phyloP scores from a whole-genome alignment of 305 asterid species.

The Fraxinus sp. region DNA sequence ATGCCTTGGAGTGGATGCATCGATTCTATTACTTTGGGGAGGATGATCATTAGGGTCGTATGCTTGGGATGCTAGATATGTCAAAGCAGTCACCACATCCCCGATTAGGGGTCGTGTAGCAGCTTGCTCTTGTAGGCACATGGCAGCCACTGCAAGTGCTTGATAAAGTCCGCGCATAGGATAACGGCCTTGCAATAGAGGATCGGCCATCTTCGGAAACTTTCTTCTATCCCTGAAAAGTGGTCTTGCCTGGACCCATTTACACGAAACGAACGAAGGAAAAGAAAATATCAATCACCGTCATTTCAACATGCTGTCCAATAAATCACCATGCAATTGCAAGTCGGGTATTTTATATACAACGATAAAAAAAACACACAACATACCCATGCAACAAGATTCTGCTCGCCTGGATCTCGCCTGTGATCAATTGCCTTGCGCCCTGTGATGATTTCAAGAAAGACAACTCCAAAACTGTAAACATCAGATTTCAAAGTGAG shows the following conservation, averaged over 20 bases:
- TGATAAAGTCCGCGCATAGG: slow-evolving; percentile 90
- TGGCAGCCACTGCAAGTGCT: slow-evolving; percentile 93
- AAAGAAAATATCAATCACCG: background rate
- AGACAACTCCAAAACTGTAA: slow-evolving; percentile 90
- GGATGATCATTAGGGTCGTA: slow-evolving; percentile 59
- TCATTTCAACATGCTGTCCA: background rate
- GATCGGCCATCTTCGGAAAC: slow-evolving; percentile 91
- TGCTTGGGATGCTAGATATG: slow-evolving; percentile 79
- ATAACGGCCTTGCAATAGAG: slow-evolving; percentile 71
- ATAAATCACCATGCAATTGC: slow-evolving; percentile 1
- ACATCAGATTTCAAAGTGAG: slow-evolving; percentile 91
- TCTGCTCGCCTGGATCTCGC: slow-evolving; percentile 68
- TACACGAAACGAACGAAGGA: background rate
- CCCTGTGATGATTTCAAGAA: slow-evolving; percentile 88
- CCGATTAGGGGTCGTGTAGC: slow-evolving; percentile 86
- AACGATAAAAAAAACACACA: background rate
- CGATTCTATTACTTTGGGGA: slow-evolving; percentile 45
- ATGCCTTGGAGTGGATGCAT: slow-evolving; percentile 63
- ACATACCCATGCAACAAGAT: slow-evolving; percentile 96
- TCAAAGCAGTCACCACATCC: slow-evolving; percentile 87
- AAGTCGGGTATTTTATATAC: background rate
- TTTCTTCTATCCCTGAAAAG: slow-evolving; percentile 82
- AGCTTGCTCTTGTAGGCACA: slow-evolving; percentile 98
- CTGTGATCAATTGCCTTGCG: slow-evolving; percentile 82
- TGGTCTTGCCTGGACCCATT: slow-evolving; percentile 69